phyloP scores from a whole-genome alignment of 441 rosid genomes.

The Populus trichocarpa region DNA sequence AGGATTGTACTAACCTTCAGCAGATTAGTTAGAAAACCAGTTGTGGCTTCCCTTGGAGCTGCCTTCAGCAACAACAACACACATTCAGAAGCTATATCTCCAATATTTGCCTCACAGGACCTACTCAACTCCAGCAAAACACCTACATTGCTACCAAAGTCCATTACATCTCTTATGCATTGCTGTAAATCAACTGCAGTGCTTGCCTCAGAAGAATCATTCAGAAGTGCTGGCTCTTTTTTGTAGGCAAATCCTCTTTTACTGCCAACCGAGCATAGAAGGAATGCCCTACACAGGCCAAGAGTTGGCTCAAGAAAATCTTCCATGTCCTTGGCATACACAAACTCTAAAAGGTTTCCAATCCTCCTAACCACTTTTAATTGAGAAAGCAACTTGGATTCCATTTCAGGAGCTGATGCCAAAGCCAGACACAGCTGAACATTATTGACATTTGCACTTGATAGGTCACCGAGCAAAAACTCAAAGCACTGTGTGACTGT shows the following conservation, averaged over 20 bases:
- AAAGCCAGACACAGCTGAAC: slow-evolving; percentile 88
- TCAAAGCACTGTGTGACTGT: slow-evolving; percentile 87
- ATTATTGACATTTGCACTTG: slow-evolving; percentile 84
- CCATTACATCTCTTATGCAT: slow-evolving; percentile 65
- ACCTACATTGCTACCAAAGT: slow-evolving; percentile 68
- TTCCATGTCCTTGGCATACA: slow-evolving; percentile 83
- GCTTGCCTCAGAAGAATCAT: slow-evolving; percentile 40
- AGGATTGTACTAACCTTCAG: slow-evolving; percentile 61
- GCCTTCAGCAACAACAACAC: slow-evolving; percentile 66
- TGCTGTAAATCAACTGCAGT: slow-evolving; percentile 48
- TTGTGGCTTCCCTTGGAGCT: slow-evolving; percentile 92
- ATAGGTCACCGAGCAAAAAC: slow-evolving; percentile 84
- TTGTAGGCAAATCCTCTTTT: slow-evolving; percentile 44
- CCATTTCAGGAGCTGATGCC: slow-evolving; percentile 96
- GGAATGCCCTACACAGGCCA: slow-evolving; percentile 76
- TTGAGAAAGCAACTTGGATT: slow-evolving; percentile 76
- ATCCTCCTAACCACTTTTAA: slow-evolving; percentile 77
- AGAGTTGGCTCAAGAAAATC: slow-evolving; percentile 92
- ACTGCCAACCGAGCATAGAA: slow-evolving; percentile 54
- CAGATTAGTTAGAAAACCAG: slow-evolving; percentile 79
- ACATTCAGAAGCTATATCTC: slow-evolving; percentile 83
- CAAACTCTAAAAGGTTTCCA: slow-evolving; percentile 86
- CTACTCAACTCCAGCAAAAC: slow-evolving; percentile 60
- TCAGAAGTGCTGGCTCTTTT: slow-evolving; percentile 61
- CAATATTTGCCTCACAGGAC: slow-evolving; percentile 40